Evolutionary conservation across 805 yeast genomes (phyloP).

Genomic region (Starmera pachycereana): DNA sequence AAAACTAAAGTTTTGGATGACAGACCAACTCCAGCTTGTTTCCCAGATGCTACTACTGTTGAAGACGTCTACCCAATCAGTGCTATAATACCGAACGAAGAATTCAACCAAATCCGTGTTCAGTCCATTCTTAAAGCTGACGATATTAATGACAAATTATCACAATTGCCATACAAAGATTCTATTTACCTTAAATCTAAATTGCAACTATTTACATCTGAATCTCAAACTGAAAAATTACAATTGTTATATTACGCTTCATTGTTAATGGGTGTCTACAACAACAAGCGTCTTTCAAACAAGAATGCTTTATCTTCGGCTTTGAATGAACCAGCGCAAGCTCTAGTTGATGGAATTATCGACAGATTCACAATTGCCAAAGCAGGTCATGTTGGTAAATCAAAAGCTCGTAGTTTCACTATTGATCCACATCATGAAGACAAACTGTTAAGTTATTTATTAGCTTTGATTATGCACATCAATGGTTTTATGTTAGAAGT

Average conservation of each 20-base stretch:
- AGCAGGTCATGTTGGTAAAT: slow-evolving; percentile 57
- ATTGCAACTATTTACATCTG: slow-evolving; percentile 28
- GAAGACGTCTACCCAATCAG: slow-evolving; percentile 74
- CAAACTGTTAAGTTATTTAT: slow-evolving; percentile 68
- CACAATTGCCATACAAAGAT: slow-evolving; percentile 50
- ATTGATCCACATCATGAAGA: slow-evolving; percentile 88
- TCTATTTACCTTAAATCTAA: slow-evolving; percentile 46
- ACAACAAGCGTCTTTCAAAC: slow-evolving; percentile 54
- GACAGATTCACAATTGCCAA: slow-evolving; percentile 59
- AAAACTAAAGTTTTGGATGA: slow-evolving; percentile 46
- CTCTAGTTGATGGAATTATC: slow-evolving; percentile 60
- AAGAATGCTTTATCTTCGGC: slow-evolving; percentile 48
- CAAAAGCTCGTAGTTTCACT: slow-evolving; percentile 66
- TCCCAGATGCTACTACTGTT: slow-evolving; percentile 70
- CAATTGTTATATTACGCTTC: slow-evolving; percentile 76
- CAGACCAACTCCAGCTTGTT: slow-evolving; percentile 75
- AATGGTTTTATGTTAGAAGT: slow-evolving; percentile 68
- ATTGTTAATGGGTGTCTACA: slow-evolving; percentile 68
- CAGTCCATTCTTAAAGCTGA: slow-evolving; percentile 47
- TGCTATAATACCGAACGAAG: slow-evolving; percentile 59
- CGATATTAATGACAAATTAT: slow-evolving; percentile 39
- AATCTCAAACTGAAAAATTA: slow-evolving; percentile 42
- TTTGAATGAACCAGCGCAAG: slow-evolving; percentile 63
- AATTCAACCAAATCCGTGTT: slow-evolving; percentile 54
- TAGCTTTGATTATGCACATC: slow-evolving; percentile 64